These are phyloP conservation scores for Ascodesmis nigricans DNA, from an alignment of 495 filamentous ascomycete genomes.

Conservation along the genomic window DNA sequence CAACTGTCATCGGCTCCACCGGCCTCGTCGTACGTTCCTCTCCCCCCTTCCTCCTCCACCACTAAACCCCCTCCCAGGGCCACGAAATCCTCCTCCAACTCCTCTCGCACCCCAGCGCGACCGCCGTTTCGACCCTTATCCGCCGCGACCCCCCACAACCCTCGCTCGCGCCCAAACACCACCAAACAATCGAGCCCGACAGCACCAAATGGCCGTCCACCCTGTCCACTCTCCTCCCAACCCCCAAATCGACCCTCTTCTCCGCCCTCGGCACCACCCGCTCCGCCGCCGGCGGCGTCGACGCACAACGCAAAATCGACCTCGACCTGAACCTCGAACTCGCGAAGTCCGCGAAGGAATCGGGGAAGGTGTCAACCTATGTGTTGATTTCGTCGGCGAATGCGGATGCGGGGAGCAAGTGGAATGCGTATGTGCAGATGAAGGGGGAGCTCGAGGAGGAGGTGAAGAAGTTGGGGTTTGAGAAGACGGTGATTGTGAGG, in stretches of 20 bases:
- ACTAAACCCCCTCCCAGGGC: constrained; percentile 20
- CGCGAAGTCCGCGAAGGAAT: constrained; percentile 39
- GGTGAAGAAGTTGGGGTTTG: constrained; percentile 47
- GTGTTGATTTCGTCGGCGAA: constrained; percentile 42
- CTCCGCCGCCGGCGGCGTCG: constrained; percentile 40
- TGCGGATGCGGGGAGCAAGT: constrained; percentile 27
- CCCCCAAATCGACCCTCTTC: constrained; percentile 37
- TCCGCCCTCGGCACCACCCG: constrained; percentile 48
- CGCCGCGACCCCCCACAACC: constrained; percentile 29
- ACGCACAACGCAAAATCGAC: constrained; percentile 56
- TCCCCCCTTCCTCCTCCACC: not conserved
- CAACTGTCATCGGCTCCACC: constrained; percentile 12
- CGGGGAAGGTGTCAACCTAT: constrained; percentile 40
- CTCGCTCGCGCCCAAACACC: constrained; percentile 27
- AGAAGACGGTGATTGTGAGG: constrained; percentile 46
- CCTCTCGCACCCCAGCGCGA: constrained; percentile 25
- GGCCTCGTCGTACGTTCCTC: constrained; percentile 13
- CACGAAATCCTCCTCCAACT: constrained; percentile 34
- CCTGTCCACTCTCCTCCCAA: constrained; percentile 29
- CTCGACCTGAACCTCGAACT: constrained; percentile 50
- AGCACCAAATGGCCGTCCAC: constrained; percentile 32
- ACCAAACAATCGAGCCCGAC: constrained; percentile 28
- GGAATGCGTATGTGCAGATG: constrained; percentile 42
- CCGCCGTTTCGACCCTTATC: constrained; percentile 34
- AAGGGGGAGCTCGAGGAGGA: constrained; percentile 63